Base-by-base conservation (phyloP, 768 basidiomycete species). In the Naganishia kalamii region DNA sequence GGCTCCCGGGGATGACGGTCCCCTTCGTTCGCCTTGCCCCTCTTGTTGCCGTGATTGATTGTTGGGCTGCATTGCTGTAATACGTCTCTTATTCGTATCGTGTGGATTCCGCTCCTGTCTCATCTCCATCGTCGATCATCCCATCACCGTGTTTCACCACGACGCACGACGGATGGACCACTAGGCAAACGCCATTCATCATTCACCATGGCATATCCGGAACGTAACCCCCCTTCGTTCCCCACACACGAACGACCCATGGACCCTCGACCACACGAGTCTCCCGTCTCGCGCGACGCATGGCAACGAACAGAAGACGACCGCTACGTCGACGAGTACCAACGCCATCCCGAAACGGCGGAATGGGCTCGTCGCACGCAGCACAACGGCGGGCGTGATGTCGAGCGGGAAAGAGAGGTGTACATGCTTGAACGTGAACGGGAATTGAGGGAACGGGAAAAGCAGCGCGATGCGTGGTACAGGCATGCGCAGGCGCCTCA, bases 401-500 rank as follows among this genome's bases (percentile, higher is more conserved):
- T 8, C 7, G 51, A 52, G 23, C 29, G 51, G 21, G 51, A 52
- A 21, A 37, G 54, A 35, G 54, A 57, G 13, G 35, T 57, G 8
- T 57, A 57, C 21, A 57, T 23, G 54, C 37, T 57, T 33, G 54
- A 57, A 13, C 54, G 54, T 8, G 54, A 57, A 25, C 37, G 54
- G 7, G 54, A 57, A 25, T 23, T 37, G 23, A n/a, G 54, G 21
- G 54, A 57, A 33, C 54, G 54, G 21, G 33, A 35, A 27, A 37
- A 57, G 19, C 37, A 35, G 19, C 48, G 48, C 23, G 48, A 50
- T 50, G 29, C 48, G 11, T 57, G 54, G 54, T 41, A 41, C n/a
- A 29, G 54, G 40, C 54, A 40, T 40, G 43, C 43, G 43, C 6
- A 10, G 6, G 43, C 43, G 12, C 13, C 43, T 6, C 21, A 33